phyloP scores from a whole-genome alignment of 345 rosid genomes.

The Erodium maritimum region DNA sequence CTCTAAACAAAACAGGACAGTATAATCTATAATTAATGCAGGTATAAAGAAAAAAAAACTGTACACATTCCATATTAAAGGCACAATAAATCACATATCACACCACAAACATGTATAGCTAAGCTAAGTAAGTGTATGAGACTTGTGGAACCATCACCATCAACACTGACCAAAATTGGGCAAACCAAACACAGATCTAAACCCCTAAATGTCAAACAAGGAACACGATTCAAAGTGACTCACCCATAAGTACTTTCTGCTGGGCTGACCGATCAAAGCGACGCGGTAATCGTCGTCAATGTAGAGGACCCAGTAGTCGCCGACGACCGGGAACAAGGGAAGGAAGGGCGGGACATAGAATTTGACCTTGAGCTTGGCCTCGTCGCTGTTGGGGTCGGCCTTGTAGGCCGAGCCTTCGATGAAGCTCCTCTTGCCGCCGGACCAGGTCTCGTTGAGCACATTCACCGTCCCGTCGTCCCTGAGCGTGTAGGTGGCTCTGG shows the following conservation, averaged over 20 bases:
- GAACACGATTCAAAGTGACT: background rate
- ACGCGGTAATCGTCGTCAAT: slow-evolving; percentile 52
- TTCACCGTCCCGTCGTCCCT: slow-evolving; percentile 62
- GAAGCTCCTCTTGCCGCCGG: slow-evolving; percentile 46
- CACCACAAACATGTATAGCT: background rate
- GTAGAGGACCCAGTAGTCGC: slow-evolving; percentile 74
- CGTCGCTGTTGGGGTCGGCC: slow-evolving; percentile 62
- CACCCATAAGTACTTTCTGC: slow-evolving; percentile 75
- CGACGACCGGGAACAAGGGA: slow-evolving; percentile 68
- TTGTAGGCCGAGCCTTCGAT: slow-evolving; percentile 70
- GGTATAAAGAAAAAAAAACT: too few relatives aligned
- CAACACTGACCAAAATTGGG: too few relatives aligned
- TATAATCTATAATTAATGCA: too few relatives aligned
- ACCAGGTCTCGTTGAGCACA: slow-evolving; percentile 80
- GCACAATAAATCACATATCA: background rate
- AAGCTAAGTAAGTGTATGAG: background rate
- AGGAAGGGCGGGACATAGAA: slow-evolving; percentile 81
- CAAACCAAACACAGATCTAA: too few relatives aligned
- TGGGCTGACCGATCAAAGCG: slow-evolving; percentile 72
- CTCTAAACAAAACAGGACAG: too few relatives aligned
- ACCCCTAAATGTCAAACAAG: background rate
- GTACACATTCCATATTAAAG: too few relatives aligned
- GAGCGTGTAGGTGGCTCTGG: slow-evolving; percentile 71
- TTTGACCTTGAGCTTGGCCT: slow-evolving; percentile 86
- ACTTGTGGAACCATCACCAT: background rate